Conservation (phyloP, 768 basidiomycete genomes). For the Kwoniella sp. region DNA sequence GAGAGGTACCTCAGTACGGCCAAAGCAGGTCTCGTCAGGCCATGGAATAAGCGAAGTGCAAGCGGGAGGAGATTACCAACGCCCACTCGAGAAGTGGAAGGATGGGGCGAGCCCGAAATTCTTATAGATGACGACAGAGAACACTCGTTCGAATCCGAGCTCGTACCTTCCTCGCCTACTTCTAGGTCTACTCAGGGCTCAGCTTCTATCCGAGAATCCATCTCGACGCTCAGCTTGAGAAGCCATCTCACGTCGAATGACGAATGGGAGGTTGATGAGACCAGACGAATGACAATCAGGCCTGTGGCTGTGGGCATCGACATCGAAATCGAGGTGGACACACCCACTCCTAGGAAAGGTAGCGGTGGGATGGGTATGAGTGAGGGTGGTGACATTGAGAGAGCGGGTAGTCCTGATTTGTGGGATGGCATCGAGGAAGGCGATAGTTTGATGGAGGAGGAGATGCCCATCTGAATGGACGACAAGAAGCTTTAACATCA, state of each 20-base stretch:
- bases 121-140: constrained; percentile 17
- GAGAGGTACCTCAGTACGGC: neutral
- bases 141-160: neutral
- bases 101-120: constrained; percentile 27
- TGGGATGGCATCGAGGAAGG: constrained; percentile 4
- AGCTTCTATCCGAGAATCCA: constrained; percentile 2
- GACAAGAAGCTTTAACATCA: neutral
- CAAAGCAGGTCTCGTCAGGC: neutral
- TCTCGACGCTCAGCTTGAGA: constrained; percentile 5
- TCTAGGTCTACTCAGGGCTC: neutral
- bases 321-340: neutral
- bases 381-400: neutral
- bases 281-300: neutral
- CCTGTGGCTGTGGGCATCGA: neutral
- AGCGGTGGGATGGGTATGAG: neutral
- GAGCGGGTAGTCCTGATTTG: constrained; percentile 17
- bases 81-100: constrained; percentile 12
- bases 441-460: constrained; percentile 16
- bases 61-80: neutral
- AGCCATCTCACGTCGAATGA: neutral
- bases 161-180: neutral
- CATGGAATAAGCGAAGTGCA: neutral
- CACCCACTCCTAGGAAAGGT: neutral
- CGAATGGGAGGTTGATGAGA: neutral
- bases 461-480: constrained; percentile 14